Evolutionary conservation across 2,329 filamentous ascomycete genomes (phyloP), one percentile per base, ranked within the genome.

Genomic region (Alternaria tenuissima): DNA sequence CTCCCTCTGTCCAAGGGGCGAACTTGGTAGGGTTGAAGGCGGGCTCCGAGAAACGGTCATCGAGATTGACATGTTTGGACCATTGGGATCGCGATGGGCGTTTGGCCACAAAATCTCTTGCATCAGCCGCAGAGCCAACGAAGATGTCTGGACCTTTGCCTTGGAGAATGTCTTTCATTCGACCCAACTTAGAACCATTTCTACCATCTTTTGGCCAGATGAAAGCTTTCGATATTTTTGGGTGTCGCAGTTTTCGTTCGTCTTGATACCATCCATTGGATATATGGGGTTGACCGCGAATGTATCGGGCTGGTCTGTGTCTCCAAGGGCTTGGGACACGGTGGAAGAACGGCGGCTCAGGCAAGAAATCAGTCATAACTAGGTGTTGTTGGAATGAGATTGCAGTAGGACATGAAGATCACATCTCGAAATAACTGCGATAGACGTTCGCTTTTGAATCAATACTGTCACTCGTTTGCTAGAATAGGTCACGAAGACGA

Each of bases 121-220:
- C 79, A 75, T 24, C 20, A 26, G 77, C 77, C 51, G 71, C 77
- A 41, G 76, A 75, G 3, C 77, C 70, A n/a, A 83, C 68, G 62
- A 80, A 81, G 38, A 84, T 80, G 55, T 84, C 82, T 2, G 82
- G 79, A 4, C 82, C 82, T 59, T 78, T 73, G 52, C 75, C 72
- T 2, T 67, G 71, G 24, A 82, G 38, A 18, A 80, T 76, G 54
- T 84, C 82, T 62, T 80, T 82, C 55, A 80, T 63, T 16, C 82
- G 72, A 9, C 81, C 80, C 60, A 72, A 69, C 2, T 63, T 71
- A 0, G 75, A 75, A 2, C 70, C 67, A 18, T 78, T 73, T 41
- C 76, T 78, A 30, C 80, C 80, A 60, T 84, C 82, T 47, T 77
- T 77, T 0, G 81, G 82, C 72, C 82, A 82, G 14, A 81, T 75